Evolutionary conservation across 2,329 filamentous ascomycete genomes (phyloP), one percentile per base, ranked within the genome.

Genomic region (Penicillium griseofulvum): DNA sequence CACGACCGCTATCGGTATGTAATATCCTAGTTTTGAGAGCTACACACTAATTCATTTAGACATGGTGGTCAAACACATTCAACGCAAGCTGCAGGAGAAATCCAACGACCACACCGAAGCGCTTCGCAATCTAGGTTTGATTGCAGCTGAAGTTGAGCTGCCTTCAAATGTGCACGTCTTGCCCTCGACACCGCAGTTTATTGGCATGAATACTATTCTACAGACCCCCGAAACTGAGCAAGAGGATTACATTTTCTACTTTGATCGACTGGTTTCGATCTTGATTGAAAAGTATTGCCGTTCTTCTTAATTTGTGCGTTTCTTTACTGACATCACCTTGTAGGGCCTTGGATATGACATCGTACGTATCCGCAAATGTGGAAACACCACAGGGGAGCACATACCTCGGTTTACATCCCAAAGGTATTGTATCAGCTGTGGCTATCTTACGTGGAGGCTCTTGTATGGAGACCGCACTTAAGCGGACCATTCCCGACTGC

Each of bases 221-320:
- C 88, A 95, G 68, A 83, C 94, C 65, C 87, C 89, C 17, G 82
- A 86, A 45, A 93, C 91, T 0, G 79, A 83, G 7, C 83, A 90
- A 39, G 93, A 96, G 69, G 92, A 97, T 65, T 97, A 97, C 71
- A 90, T 96, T 59, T 97, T 97, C 75, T 97, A 97, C 75, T 97
- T 97, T 72, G 91, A 99, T 74, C 85, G 94, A 36, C 79, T 97
- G 36, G 86, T 90, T 2, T 85, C 89, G n/a, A 79, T 97, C 49
- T 80, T 97, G 26, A 84, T 97, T 44, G 93, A 97, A 73, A 82
- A 76, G 68, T 81, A 75, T 50, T 19, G 16, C 7, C 2, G 11
- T 24, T 3, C 8, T 12, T 29, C n/a, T 19, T 28, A 4, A 11
- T 4, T 22, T n/a, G 19, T 28, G 4, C 5, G 2, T 37, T 36